Conservation (phyloP, 495 filamentous ascomycete genomes). For the Penicillium malachiteum region DNA sequence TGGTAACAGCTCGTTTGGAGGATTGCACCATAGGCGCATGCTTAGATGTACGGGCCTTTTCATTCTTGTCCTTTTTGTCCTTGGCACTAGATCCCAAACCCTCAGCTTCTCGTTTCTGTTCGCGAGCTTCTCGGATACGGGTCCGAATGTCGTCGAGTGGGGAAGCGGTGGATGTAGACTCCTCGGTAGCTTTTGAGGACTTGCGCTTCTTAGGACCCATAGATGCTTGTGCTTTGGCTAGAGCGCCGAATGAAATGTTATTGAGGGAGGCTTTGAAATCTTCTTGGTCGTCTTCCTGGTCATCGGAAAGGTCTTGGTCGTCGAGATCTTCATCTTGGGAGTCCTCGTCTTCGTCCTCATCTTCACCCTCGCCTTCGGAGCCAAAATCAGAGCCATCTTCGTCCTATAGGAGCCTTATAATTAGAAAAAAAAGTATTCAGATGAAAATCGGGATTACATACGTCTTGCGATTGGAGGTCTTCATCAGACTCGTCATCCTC, state of each 20-base stretch:
- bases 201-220: slow-evolving; percentile 45
- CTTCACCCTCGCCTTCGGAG: background rate
- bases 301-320: slow-evolving; percentile 17
- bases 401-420: background rate
- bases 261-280: slow-evolving; percentile 42
- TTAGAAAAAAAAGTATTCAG: background rate
- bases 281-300: slow-evolving; percentile 31
- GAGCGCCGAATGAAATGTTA: slow-evolving; percentile 78
- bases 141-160: slow-evolving; percentile 41
- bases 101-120: slow-evolving; percentile 35
- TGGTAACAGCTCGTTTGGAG: slow-evolving; percentile 77
- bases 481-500: slow-evolving; percentile 33
- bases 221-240: slow-evolving; percentile 59
- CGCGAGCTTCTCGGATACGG: slow-evolving; percentile 43
- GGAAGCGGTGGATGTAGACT: slow-evolving; percentile 13
- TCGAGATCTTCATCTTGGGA: slow-evolving; percentile 13
- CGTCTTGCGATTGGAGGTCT: slow-evolving; percentile 30
- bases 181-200: slow-evolving; percentile 35
- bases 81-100: slow-evolving; percentile 38
- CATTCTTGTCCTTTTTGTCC: slow-evolving; percentile 37
- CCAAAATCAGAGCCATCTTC: background rate
- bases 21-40: slow-evolving; percentile 82
- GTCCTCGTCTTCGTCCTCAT: background rate
- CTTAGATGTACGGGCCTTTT: slow-evolving; percentile 64
- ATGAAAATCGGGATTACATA: slow-evolving; percentile 9